These are phyloP conservation scores for Paraconiothyrium sp. DNA, from an alignment of 2,329 filamentous ascomycete species.

Conservation along the genomic window DNA sequence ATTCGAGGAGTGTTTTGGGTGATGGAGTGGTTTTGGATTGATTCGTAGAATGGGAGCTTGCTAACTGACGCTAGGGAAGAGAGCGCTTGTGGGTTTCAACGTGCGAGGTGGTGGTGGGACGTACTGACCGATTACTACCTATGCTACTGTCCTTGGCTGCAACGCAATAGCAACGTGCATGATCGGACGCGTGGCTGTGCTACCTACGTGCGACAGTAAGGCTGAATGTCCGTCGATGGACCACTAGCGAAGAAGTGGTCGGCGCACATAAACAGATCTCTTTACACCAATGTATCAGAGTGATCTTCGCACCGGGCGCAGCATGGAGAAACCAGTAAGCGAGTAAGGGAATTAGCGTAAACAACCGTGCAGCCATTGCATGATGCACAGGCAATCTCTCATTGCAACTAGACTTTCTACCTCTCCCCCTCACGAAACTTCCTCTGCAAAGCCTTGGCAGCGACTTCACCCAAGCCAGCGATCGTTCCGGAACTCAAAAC, in stretches of 20 bases:
- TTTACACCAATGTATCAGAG: too few relatives aligned
- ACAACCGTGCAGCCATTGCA: too few relatives aligned
- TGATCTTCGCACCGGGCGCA: too few relatives aligned
- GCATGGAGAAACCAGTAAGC: too few relatives aligned
- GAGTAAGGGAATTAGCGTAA: too few relatives aligned
- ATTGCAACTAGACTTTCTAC: too few relatives aligned
- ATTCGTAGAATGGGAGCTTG: not conserved
- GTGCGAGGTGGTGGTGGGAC: not conserved
- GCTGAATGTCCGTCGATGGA: not conserved
- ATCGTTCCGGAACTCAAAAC: constrained; percentile 14
- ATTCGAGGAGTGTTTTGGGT: not conserved
- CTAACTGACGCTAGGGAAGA: not conserved
- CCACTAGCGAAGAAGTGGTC: not conserved
- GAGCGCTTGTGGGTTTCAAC: not conserved
- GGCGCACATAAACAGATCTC: too few relatives aligned
- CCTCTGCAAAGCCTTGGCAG: too few relatives aligned
- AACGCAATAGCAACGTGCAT: not conserved
- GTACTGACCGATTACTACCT: not conserved
- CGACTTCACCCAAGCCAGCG: too few relatives aligned
- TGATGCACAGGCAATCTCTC: too few relatives aligned
- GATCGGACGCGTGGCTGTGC: constrained; percentile 6
- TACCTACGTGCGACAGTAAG: not conserved
- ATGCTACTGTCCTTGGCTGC: not conserved
- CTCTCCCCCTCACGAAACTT: too few relatives aligned
- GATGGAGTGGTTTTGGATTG: not conserved